Conservation (phyloP, 2,329 filamentous ascomycete species). For the Hymenoscyphus fraxineus region DNA sequence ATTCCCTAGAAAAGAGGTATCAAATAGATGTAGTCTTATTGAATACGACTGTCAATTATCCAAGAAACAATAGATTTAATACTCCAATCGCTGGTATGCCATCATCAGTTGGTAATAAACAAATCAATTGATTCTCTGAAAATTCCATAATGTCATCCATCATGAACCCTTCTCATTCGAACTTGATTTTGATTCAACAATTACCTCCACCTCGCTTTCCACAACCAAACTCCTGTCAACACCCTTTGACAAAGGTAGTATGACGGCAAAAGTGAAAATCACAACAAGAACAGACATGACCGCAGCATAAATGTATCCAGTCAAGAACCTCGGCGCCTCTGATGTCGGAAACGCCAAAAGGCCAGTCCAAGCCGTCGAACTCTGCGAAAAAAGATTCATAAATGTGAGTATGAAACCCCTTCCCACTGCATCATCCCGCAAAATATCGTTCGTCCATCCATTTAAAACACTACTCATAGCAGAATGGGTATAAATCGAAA, state of each 20-base stretch:
- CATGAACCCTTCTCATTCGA: neutral
- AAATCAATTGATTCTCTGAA: neutral
- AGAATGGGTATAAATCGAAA: conserved; percentile 41
- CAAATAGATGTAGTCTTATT: too few species aligned
- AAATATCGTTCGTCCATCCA: conserved; percentile 44
- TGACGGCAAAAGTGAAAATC: conserved; percentile 21
- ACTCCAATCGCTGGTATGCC: too few species aligned
- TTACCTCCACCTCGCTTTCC: neutral
- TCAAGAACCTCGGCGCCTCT: conserved; percentile 42
- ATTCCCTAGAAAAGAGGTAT: too few species aligned
- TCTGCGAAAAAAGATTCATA: conserved; percentile 43
- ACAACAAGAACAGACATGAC: conserved; percentile 36
- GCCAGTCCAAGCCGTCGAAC: conserved; percentile 45
- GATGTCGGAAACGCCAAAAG: conserved; percentile 45
- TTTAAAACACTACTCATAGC: conserved; percentile 46
- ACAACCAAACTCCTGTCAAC: conserved; percentile 13
- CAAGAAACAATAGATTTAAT: too few species aligned
- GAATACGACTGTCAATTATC: too few species aligned
- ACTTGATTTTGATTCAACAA: neutral
- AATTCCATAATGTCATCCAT: neutral
- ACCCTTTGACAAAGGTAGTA: conserved; percentile 18
- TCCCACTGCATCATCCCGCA: conserved; percentile 39
- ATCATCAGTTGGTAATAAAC: too few species aligned
- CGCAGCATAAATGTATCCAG: conserved; percentile 36
- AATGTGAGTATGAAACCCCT: conserved; percentile 41